A percentile compares a stretch with the other conserved stretches of the same genome.
These are phyloP conservation scores for Lactarius tabidus DNA, from an alignment of 768 basidiomycete genomes.

Conservation along the genomic window DNA sequence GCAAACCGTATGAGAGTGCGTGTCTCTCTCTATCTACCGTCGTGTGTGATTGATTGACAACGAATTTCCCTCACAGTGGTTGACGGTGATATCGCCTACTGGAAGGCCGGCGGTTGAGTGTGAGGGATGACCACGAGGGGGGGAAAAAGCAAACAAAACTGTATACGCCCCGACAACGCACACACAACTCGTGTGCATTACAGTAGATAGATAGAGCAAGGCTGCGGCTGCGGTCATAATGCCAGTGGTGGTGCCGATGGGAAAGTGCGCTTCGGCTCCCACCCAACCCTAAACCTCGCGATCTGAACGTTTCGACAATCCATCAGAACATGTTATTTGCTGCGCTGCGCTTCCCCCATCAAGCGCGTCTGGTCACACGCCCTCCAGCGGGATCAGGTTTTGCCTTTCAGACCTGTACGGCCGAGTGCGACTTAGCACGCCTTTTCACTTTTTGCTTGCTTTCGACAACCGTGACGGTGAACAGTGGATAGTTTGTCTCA, in stretches of 20 bases:
- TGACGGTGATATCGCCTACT: slow-evolving; percentile 89
- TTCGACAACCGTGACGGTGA: too few species aligned
- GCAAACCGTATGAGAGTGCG: slow-evolving; percentile 94
- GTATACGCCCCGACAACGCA: background rate
- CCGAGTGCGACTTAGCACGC: too few species aligned
- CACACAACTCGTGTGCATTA: background rate
- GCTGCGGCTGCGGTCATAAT: background rate
- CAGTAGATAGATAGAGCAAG: background rate
- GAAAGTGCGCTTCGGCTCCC: background rate
- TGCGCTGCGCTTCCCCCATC: background rate
- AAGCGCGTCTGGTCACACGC: too few species aligned
- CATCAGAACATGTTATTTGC: background rate
- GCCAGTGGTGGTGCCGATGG: background rate
- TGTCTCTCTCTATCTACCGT: slow-evolving; percentile 20
- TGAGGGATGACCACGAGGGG: background rate
- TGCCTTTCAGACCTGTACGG: background rate
- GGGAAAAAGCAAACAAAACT: background rate
- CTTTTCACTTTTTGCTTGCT: too few species aligned
- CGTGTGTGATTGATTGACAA: background rate
- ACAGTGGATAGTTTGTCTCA: background rate
- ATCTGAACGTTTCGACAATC: background rate
- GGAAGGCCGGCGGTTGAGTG: slow-evolving; percentile 66
- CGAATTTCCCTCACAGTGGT: slow-evolving; percentile 47
- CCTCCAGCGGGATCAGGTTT: background rate
- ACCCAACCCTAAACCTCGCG: background rate